phyloP scores from a whole-genome alignment of 2,329 filamentous ascomycete species.

The Monilinia polystroma region DNA sequence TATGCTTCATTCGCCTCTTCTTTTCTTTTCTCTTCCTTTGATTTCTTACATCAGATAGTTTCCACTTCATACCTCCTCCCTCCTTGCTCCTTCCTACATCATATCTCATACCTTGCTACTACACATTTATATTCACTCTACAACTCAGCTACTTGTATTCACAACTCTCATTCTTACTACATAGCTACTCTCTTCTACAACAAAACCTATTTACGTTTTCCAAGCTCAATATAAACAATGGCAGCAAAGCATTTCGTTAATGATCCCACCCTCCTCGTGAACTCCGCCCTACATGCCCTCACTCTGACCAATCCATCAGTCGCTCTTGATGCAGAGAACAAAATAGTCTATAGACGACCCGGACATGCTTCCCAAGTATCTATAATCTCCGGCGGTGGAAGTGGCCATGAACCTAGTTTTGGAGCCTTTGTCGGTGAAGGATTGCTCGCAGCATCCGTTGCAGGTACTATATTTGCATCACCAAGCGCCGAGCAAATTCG shows the following conservation, averaged over 20 bases:
- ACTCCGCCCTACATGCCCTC: conserved; percentile 70
- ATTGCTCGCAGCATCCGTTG: conserved; percentile 76
- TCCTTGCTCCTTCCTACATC: background rate
- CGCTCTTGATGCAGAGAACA: conserved; percentile 74
- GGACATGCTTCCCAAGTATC: conserved; percentile 63
- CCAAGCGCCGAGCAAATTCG: conserved; percentile 81
- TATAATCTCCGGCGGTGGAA: conserved; percentile 83
- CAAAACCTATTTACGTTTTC: background rate
- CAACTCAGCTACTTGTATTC: background rate
- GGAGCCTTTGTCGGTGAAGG: conserved; percentile 80
- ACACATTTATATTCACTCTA: background rate
- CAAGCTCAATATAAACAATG: conserved; percentile 39
- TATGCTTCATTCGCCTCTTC: background rate
- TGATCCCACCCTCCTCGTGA: conserved; percentile 76
- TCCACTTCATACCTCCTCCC: no score
- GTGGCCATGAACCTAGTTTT: conserved; percentile 88
- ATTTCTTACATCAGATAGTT: background rate
- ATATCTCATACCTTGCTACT: background rate
- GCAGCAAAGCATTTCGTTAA: conserved; percentile 85
- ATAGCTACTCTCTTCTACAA: background rate
- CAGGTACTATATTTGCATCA: conserved; percentile 83
- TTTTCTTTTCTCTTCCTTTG: conserved; percentile 1
- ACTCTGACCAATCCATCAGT: conserved; percentile 83
- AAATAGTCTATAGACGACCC: conserved; percentile 76
- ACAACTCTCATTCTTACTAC: no score